Evolutionary conservation across 352 stramenopile genomes (phyloP), one percentile per base, ranked within the genome.

Genomic region (Phytophthora meadii): DNA sequence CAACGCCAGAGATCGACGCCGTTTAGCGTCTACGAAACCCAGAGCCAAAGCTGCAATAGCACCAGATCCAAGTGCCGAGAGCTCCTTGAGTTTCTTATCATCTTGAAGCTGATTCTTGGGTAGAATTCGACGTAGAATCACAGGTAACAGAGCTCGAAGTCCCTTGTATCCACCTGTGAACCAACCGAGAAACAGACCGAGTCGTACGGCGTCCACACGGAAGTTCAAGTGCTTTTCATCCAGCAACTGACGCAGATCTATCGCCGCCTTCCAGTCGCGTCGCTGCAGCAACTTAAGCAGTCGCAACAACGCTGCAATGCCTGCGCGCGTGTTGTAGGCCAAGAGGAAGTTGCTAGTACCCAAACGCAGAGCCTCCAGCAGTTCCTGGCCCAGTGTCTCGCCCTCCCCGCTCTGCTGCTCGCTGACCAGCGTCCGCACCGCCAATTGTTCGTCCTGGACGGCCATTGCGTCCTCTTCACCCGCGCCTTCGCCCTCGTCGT

Each of bases 281-380:
- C 79, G 79, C 37, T 83, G 76, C 45, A 93, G 63, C 25, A 95
- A 57, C 61, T 82, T 80, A 32, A 94, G 77, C 48, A 93, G 72
- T 41, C 85, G 81, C 58, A 95, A 58, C 37, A 95, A 58, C 14
- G 88, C 69, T 27, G 83, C 77, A 52, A 96, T 90, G 48, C 87
- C 87, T 1, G 86, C 87, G 58, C 89, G 89, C 24, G 87, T 89
- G 72, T 96, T 96, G 74, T 96, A 96, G 12, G 84, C 87, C 30
- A 96, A 61, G 17, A 96, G 51, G 45, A 96, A 96, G 70, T 96
- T 96, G 68, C 76, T 82, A 15, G 83, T 90, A 49, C 87, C 87
- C 1, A 93, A 65, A 22, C 84, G 80, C 30, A 93, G 72, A 61
- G 84, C 84, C 60, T 93, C 82, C 34, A 91, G 77, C 27, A 93